Conservation (phyloP, 1,284 basidiomycete species). For the Moesziomyces aphidis region DNA sequence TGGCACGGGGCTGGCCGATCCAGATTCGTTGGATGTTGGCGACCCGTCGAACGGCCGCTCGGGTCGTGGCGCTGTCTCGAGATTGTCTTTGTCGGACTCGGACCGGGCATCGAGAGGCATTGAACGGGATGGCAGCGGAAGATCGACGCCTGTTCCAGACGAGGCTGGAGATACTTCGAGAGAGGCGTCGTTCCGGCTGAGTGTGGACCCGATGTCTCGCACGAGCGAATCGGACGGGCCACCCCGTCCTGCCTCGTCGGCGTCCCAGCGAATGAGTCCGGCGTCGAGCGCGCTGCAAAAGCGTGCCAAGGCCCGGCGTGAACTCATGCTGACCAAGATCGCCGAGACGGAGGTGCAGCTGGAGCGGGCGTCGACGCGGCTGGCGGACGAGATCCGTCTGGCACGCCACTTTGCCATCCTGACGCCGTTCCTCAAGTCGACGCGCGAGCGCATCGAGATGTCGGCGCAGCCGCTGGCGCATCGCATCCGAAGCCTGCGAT, state of each 20-base stretch:
- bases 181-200: slow-evolving; percentile 6
- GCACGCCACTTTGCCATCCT: slow-evolving; percentile 60
- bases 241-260: slow-evolving; percentile 36
- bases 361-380: slow-evolving; percentile 68
- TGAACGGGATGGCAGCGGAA: slow-evolving; percentile 23
- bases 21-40: slow-evolving; percentile 59
- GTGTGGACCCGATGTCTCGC: slow-evolving; percentile 18
- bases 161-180: slow-evolving; percentile 26
- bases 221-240: slow-evolving; percentile 21
- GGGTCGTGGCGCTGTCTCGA: slow-evolving; percentile 10
- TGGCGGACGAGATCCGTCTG: slow-evolving; percentile 54
- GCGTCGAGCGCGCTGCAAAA: slow-evolving; percentile 37
- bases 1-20: slow-evolving; percentile 7
- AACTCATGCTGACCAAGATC: slow-evolving; percentile 50
- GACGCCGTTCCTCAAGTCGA: slow-evolving; percentile 60
- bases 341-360: slow-evolving; percentile 86
- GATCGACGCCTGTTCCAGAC: slow-evolving; percentile 24
- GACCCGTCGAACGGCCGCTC: slow-evolving; percentile 40
- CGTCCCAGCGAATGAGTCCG: slow-evolving; percentile 33
- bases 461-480: slow-evolving; percentile 51
- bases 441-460: slow-evolving; percentile 61
- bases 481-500: slow-evolving; percentile 43
- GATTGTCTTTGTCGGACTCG: slow-evolving; percentile 28
- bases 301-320: slow-evolving; percentile 34
- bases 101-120: slow-evolving; percentile 13